Evolutionary conservation across 495 filamentous ascomycete species (phyloP), one percentile per base, ranked within the genome.

Genomic region (Neurospora sp.): DNA sequence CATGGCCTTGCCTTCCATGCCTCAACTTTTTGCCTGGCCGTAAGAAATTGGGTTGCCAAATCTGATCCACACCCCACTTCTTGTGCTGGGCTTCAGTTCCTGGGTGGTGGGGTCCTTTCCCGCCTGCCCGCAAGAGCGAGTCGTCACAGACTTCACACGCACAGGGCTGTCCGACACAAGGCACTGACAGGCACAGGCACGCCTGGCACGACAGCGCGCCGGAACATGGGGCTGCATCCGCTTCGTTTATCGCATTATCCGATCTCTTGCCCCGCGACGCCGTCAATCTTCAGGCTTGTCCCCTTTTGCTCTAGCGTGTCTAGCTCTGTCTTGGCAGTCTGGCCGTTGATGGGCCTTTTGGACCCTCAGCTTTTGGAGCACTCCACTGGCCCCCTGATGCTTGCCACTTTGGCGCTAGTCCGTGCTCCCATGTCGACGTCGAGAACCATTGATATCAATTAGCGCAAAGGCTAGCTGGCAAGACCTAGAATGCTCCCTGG

Each of bases 11-110:
- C 49, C 49, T 60, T 60, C 31, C 31, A 35, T 44, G 54, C 54
- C 54, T 66, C 54, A 70, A 70, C 37, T 38, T 38, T 39, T 70
- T 70, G 35, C 46, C 70, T 74, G 60, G 73, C n/a, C 23, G 60
- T 23, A 72, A 75, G 70, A 75, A 44, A 60, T 75, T 75, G 74
- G 74, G 74, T 75, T 66, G 74, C 74, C 39, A 75, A 75, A 72
- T 35, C 54, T 16, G 54, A 66, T 66, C 54, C 27, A 66, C 0
- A 66, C 54, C 54, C 54, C 54, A 66, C 54, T 66, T 66, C 27
- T 62, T 62, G 49, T 60, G 49, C 23, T 54, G 20, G 20, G 54
- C 23, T 62, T 31, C 54, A 66, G 54, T 66, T 66, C 54, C 54
- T 66, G 54, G 54, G 27, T 18, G 54, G 54, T 66, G 54, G 54